Percentiles rank a stretch among this genome's conserved stretches.
Conservation (phyloP, 2,329 filamentous ascomycete genomes). For the Monilinia laxa region DNA sequence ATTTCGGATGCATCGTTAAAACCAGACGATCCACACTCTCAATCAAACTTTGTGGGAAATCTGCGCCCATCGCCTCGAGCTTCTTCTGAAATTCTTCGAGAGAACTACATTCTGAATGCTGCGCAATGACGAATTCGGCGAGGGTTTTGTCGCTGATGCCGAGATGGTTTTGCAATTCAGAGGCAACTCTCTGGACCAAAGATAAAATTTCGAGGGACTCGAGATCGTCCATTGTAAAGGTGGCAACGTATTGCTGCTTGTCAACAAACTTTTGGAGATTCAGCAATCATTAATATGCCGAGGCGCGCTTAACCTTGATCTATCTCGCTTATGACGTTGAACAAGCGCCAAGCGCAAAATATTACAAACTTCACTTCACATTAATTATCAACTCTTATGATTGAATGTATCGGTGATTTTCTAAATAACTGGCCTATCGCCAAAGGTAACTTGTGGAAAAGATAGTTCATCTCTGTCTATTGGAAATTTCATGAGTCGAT, state of each 20-base stretch:
- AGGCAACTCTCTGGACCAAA: slow-evolving; percentile 90
- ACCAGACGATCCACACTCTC: slow-evolving; percentile 91
- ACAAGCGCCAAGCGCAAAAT: neutral
- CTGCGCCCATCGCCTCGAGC: slow-evolving; percentile 74
- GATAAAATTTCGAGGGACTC: slow-evolving; percentile 89
- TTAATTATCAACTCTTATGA: neutral
- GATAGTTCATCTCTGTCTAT: neutral
- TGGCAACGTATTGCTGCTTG: slow-evolving; percentile 12
- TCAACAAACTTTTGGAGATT: slow-evolving; percentile 9
- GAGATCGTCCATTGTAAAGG: slow-evolving; percentile 57
- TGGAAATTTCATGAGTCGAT: neutral
- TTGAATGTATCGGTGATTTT: neutral
- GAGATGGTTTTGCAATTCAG: slow-evolving; percentile 90
- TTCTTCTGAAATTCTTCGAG: slow-evolving; percentile 73
- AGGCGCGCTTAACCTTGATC: slow-evolving; percentile 1
- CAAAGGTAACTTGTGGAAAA: too few relatives aligned
- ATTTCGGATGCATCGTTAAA: slow-evolving; percentile 84
- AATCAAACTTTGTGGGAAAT: slow-evolving; percentile 75
- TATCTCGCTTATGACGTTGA: neutral
- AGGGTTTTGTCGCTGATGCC: slow-evolving; percentile 91
- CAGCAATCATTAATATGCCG: slow-evolving; percentile 1
- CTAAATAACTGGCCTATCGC: neutral
- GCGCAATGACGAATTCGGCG: slow-evolving; percentile 92
- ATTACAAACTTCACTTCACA: neutral
- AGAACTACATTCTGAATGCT: slow-evolving; percentile 72